Base-by-base conservation (phyloP, 352 stramenopile genomes). In the Globisporangium middletonii region DNA sequence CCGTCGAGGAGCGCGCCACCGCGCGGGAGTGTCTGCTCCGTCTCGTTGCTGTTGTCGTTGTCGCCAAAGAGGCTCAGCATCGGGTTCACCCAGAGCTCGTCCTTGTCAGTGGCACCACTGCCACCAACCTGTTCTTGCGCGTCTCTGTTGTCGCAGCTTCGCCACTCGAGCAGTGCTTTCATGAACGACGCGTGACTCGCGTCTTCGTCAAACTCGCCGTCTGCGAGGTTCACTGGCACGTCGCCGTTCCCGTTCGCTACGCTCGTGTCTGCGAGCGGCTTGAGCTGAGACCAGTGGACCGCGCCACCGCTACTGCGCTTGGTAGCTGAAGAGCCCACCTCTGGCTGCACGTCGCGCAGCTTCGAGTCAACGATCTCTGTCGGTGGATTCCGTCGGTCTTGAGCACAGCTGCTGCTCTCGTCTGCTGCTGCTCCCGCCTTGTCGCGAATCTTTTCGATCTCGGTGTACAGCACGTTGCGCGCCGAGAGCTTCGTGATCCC, bases 151-250 rank as follows among this genome's bases (percentile, higher is more conserved):
- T 88, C 76, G 15, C 55, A 69, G 12, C 69, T 63, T 37, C 84
- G 77, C 84, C 84, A 94, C 43, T 94, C 80, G 11, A 92, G 26
- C 18, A 94, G 58, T 3, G 81, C 82, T 38, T 90, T 91, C 69
- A 94, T 76, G 53, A 94, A 92, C 6, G 81, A 89, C 30, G 68
- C 68, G 45, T 94, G 84, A 45, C 81, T 78, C 0, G 57, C 74
- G n/a, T 86, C 79, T 62, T 92, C 82, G 52, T 89, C 59, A 46
- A 92, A 94, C 0, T 79, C 76, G 15, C 79, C 81, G 53, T 94
- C 84, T 0, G 84, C 81, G 23, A 92, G 60, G 66, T 94, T 94
- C 7, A 89, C 73, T 2, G 80, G 71, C 0, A 69, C 62, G n/a
- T 83, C 61, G 7, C 54, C 62, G 42, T 67, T 59, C 2, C 30